Conservation (phyloP, 2,329 filamentous ascomycete species). For the Exophiala dermatitidis region DNA sequence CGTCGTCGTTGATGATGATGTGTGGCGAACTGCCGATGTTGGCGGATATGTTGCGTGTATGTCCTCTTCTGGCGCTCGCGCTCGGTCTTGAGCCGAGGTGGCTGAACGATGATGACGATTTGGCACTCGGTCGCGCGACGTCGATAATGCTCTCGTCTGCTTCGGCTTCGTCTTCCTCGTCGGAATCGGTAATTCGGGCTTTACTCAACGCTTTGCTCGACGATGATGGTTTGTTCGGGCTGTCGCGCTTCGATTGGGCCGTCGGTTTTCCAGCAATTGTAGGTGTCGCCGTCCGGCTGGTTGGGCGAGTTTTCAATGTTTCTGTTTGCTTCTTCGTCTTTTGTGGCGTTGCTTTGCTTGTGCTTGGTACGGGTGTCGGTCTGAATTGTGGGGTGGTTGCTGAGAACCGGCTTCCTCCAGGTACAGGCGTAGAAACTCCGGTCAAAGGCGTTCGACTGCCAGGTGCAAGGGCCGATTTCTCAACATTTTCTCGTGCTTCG, state of each 20-base stretch:
- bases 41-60: constrained; percentile 16
- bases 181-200: constrained; percentile 21
- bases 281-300: background rate
- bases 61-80: constrained; percentile 4
- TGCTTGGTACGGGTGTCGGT: constrained; percentile 27
- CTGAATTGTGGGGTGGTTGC: constrained; percentile 32
- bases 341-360: constrained; percentile 26
- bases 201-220: constrained; percentile 13
- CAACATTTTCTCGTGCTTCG: constrained; percentile 34
- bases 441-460: constrained; percentile 28
- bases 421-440: constrained; percentile 34
- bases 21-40: constrained; percentile 29
- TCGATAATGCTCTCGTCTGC: background rate
- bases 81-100: background rate
- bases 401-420: constrained; percentile 26
- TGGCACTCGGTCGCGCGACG: background rate
- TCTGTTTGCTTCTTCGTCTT: constrained; percentile 9
- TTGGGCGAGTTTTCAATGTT: background rate
- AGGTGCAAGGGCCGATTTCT: constrained; percentile 26
- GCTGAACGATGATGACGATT: background rate
- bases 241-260: constrained; percentile 9
- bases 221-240: background rate
- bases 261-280: constrained; percentile 3
- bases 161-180: constrained; percentile 12
- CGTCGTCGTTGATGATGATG: constrained; percentile 38